A percentile compares a stretch with the other conserved stretches of the same genome.
These are phyloP conservation scores for Aspergillus awamori DNA, from an alignment of 2,329 filamentous ascomycete species.

Conservation along the genomic window DNA sequence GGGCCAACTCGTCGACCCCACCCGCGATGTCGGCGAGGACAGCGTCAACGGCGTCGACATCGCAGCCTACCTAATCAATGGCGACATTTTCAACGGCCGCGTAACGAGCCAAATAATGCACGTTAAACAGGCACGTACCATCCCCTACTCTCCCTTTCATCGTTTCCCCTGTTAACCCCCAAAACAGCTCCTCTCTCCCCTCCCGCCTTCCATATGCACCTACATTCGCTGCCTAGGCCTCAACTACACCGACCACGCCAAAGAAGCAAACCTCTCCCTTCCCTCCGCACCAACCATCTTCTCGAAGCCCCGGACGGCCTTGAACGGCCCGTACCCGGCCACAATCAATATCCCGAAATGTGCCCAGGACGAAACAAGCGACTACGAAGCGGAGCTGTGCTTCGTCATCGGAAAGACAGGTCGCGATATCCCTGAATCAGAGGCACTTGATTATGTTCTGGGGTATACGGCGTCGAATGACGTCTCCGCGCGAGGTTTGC, in stretches of 20 bases:
- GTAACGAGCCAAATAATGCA: background rate
- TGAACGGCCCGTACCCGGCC: slow-evolving; percentile 31
- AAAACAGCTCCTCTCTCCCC: slow-evolving; percentile 4
- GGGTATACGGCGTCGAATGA: slow-evolving; percentile 48
- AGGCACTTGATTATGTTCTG: slow-evolving; percentile 46
- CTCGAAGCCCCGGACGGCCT: slow-evolving; percentile 38
- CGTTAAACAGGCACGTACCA: background rate
- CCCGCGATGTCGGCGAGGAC: background rate
- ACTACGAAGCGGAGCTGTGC: slow-evolving; percentile 41
- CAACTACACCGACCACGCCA: slow-evolving; percentile 49
- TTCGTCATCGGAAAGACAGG: slow-evolving; percentile 43
- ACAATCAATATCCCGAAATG: slow-evolving; percentile 33
- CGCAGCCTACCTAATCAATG: background rate
- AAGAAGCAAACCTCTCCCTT: slow-evolving; percentile 42
- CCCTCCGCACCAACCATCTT: slow-evolving; percentile 42
- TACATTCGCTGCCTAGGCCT: slow-evolving; percentile 52
- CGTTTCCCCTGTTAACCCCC: too few relatives aligned
- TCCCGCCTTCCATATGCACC: slow-evolving; percentile 20
- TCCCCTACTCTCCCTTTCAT: too few relatives aligned
- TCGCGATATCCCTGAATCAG: slow-evolving; percentile 40
- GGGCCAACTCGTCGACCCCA: slow-evolving; percentile 5
- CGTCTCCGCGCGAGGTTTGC: slow-evolving; percentile 41
- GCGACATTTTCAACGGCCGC: background rate
- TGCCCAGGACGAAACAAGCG: slow-evolving; percentile 35
- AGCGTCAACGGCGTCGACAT: background rate